Percentiles rank a stretch among this genome's conserved stretches.
phyloP scores from a whole-genome alignment of 768 basidiomycete species.

The Russula sp. region DNA sequence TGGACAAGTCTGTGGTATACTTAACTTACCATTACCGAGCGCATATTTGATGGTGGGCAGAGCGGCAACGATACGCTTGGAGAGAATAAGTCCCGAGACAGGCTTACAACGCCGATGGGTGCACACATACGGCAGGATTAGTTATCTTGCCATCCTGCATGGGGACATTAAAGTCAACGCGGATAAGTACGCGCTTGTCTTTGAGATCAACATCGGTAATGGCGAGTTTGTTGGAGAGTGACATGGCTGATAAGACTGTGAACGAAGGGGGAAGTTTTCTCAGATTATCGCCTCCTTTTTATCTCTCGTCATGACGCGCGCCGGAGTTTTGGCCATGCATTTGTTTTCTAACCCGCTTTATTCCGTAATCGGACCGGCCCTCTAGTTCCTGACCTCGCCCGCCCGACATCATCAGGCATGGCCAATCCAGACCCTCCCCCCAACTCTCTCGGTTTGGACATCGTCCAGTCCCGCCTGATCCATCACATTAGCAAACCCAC shows the following conservation, averaged over 20 bases:
- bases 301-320: background rate
- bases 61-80: conserved; percentile 93
- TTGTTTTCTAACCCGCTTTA: conserved; percentile 13
- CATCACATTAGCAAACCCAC: conserved; percentile 32
- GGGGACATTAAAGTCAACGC: conserved; percentile 96
- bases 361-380: conserved; percentile 21
- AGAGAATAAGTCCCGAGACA: conserved; percentile 10
- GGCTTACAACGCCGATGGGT: conserved; percentile 18
- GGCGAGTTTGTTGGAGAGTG: conserved; percentile 90
- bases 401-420: conserved; percentile 32
- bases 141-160: conserved; percentile 90
- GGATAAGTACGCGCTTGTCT: conserved; percentile 86
- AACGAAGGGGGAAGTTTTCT: conserved; percentile 5
- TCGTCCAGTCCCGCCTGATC: conserved; percentile 46
- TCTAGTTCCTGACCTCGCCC: conserved; percentile 28
- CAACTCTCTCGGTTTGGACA: conserved; percentile 73
- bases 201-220: conserved; percentile 89
- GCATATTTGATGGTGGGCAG: conserved; percentile 95
- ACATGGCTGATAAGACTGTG: conserved; percentile 50
- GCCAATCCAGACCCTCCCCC: conserved; percentile 38
- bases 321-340: conserved; percentile 4
- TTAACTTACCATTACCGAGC: conserved; percentile 68
- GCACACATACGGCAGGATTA: conserved; percentile 81
- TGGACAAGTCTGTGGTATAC: conserved; percentile 22
- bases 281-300: conserved; percentile 21